Conservation (phyloP, 805 yeast species). For the Cyberlindnera bimundalis region DNA sequence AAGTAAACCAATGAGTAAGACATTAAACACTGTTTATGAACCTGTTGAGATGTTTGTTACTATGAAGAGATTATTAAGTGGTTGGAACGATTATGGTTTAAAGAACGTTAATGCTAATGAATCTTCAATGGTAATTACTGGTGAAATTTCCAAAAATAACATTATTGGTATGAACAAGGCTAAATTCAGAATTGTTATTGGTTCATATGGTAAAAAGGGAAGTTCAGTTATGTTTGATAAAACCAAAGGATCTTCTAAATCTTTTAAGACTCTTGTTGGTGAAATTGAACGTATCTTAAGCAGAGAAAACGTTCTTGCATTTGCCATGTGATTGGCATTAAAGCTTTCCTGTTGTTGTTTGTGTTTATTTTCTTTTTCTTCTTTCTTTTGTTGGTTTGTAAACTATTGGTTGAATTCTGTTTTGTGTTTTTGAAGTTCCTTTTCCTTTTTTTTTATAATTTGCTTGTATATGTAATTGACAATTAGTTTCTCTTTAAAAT, state of each 20-base stretch:
- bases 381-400: too few relatives aligned
- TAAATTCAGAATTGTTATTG: constrained; percentile 54
- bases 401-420: too few relatives aligned
- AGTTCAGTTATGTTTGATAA: constrained; percentile 59
- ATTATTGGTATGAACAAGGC: constrained; percentile 61
- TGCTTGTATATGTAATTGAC: constrained; percentile 4
- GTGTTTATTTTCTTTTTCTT: not conserved
- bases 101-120: constrained; percentile 48
- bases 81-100: constrained; percentile 73
- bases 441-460: not conserved
- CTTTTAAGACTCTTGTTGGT: constrained; percentile 53
- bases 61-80: constrained; percentile 53
- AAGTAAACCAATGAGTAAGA: constrained; percentile 19
- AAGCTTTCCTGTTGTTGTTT: not conserved
- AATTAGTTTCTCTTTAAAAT: too few relatives aligned
- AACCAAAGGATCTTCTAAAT: constrained; percentile 61
- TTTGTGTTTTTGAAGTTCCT: not conserved
- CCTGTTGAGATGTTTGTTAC: constrained; percentile 61
- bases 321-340: constrained; percentile 14
- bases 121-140: constrained; percentile 46
- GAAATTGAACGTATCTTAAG: constrained; percentile 64
- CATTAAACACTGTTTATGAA: constrained; percentile 31
- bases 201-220: constrained; percentile 38
- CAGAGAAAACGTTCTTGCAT: constrained; percentile 57
- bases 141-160: constrained; percentile 59